Evolutionary conservation across 1,284 basidiomycete genomes (phyloP).

Genomic region (Psilocybe mexicana): DNA sequence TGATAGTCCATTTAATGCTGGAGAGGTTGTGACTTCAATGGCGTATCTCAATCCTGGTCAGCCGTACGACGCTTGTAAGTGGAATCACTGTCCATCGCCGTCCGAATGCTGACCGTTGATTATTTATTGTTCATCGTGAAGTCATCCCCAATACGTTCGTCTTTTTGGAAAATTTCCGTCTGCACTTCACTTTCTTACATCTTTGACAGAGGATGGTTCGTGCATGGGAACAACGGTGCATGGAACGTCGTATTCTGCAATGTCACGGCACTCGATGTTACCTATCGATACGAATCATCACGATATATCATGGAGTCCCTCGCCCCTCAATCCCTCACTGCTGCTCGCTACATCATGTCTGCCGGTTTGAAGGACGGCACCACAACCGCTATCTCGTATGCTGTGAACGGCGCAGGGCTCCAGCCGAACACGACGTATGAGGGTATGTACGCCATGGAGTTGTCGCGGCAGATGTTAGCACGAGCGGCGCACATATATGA

Average conservation of each 20-base stretch:
- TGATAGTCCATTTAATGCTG: background rate
- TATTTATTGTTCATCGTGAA: background rate
- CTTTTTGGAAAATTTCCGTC: background rate
- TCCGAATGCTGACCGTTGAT: background rate
- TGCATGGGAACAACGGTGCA: background rate
- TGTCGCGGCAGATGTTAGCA: background rate
- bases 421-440: background rate
- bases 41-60: background rate
- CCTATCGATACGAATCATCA: background rate
- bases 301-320: background rate
- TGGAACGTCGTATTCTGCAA: conserved; percentile 4
- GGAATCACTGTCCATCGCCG: background rate
- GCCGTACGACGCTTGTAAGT: background rate
- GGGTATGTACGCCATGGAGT: background rate
- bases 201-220: conserved; percentile 1
- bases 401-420: conserved; percentile 1
- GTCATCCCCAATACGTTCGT: conserved; percentile 5
- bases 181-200: background rate
- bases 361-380: background rate
- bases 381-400: background rate
- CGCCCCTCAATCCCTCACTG: background rate
- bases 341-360: background rate
- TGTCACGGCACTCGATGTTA: background rate
- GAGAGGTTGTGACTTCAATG: background rate
- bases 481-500: background rate